A percentile compares a stretch with the other conserved stretches of the same genome.
These are phyloP conservation scores for Tephrocybe sp. DNA, from an alignment of 768 basidiomycete species.

Conservation along the genomic window DNA sequence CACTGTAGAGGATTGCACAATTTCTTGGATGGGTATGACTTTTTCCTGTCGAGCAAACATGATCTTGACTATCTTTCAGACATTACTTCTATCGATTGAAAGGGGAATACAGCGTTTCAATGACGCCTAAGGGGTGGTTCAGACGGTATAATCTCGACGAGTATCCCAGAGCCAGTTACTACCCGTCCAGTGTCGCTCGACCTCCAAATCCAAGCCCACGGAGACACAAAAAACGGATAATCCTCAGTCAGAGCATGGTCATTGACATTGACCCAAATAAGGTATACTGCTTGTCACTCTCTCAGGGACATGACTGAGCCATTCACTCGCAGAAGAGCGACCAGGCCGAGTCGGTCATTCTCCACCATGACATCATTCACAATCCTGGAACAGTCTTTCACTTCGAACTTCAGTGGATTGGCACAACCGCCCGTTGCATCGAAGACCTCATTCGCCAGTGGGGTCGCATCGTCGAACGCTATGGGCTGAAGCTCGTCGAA, in stretches of 20 bases:
- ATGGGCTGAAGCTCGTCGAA: slow-evolving; percentile 91
- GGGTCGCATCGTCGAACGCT: slow-evolving; percentile 81
- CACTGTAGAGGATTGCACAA: slow-evolving; percentile 78
- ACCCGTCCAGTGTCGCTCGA: slow-evolving; percentile 35
- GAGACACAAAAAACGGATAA: slow-evolving; percentile 58
- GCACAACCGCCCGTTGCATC: slow-evolving; percentile 87
- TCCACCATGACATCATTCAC: slow-evolving; percentile 95
- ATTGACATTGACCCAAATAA: slow-evolving; percentile 84
- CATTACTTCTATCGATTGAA: slow-evolving; percentile 89
- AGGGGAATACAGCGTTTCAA: slow-evolving; percentile 71
- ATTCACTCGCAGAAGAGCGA: slow-evolving; percentile 70
- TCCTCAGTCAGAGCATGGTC: slow-evolving; percentile 87
- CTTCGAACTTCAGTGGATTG: slow-evolving; percentile 97
- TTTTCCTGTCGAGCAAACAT: neutral
- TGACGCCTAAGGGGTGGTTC: slow-evolving; percentile 78
- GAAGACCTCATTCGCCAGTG: slow-evolving; percentile 86
- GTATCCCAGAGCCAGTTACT: slow-evolving; percentile 28
- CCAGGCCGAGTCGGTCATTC: slow-evolving; percentile 82
- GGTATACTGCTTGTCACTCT: slow-evolving; percentile 33
- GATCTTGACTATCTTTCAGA: slow-evolving; percentile 33
- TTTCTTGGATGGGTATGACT: slow-evolving; percentile 82
- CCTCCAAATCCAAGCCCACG: slow-evolving; percentile 39
- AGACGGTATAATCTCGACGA: slow-evolving; percentile 53
- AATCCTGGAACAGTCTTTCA: slow-evolving; percentile 95
- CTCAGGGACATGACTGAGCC: slow-evolving; percentile 4